Conservation (phyloP, 2,329 filamentous ascomycete species). For the Amphichorda felina region DNA sequence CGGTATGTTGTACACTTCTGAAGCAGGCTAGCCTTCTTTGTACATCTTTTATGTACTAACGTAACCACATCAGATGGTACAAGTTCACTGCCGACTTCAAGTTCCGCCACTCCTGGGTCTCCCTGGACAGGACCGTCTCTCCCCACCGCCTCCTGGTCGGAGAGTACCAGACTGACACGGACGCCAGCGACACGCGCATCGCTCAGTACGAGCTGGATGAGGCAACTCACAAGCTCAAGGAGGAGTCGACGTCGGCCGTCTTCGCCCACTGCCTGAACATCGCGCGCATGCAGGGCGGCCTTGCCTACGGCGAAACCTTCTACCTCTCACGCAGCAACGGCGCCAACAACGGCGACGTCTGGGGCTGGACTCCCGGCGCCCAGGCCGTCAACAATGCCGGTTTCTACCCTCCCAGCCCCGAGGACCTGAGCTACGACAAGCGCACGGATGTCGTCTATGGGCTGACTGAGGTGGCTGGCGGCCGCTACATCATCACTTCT, state of each 20-base stretch:
- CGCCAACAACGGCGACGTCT: slow-evolving; percentile 15
- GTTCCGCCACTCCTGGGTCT: slow-evolving; percentile 20
- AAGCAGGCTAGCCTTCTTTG: too few species aligned
- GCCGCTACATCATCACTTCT: neutral
- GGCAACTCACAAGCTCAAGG: slow-evolving; percentile 11
- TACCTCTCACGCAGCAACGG: slow-evolving; percentile 20
- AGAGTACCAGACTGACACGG: slow-evolving; percentile 15
- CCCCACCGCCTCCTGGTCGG: slow-evolving; percentile 19
- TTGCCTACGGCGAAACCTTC: slow-evolving; percentile 15
- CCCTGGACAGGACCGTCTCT: slow-evolving; percentile 19
- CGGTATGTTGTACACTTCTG: slow-evolving; percentile 12
- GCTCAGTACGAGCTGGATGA: slow-evolving; percentile 17
- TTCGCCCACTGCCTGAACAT: slow-evolving; percentile 20
- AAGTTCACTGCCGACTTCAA: slow-evolving; percentile 12
- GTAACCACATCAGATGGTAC: slow-evolving; percentile 11
- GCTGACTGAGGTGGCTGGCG: neutral
- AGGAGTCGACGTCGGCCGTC: slow-evolving; percentile 8
- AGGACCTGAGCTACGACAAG: slow-evolving; percentile 20
- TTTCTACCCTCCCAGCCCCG: slow-evolving; percentile 14
- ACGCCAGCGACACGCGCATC: slow-evolving; percentile 12
- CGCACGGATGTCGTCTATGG: neutral
- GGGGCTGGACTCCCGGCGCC: slow-evolving; percentile 16
- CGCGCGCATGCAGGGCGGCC: slow-evolving; percentile 19
- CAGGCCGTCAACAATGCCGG: slow-evolving; percentile 9
- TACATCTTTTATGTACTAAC: too few species aligned